phyloP scores from a whole-genome alignment of 176 grass and related monocot genomes.

The Cenchrus americanus region DNA sequence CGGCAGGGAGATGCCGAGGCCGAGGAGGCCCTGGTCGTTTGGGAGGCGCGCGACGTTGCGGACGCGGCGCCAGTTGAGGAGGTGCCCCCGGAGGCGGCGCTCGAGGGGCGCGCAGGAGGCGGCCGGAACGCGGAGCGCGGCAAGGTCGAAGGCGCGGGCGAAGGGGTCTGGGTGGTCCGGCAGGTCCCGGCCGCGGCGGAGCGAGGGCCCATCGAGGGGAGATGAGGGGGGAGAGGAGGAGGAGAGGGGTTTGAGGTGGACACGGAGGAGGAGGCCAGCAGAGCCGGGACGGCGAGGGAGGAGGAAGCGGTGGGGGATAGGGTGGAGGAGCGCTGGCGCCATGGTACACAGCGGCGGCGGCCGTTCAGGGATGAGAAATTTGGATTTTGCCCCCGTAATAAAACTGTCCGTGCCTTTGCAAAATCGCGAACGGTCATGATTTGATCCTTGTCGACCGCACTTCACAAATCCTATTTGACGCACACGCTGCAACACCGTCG shows the following conservation, averaged over 20 bases:
- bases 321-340: constrained; percentile 26
- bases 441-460: no score
- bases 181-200: constrained; percentile 47
- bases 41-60: constrained; percentile 68
- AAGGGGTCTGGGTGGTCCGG: constrained; percentile 33
- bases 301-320: background rate
- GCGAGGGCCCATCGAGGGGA: constrained; percentile 65
- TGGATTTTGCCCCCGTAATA: no score
- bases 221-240: background rate
- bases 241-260: constrained; percentile 42
- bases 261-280: constrained; percentile 5
- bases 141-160: constrained; percentile 69
- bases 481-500: no score
- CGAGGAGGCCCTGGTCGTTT: constrained; percentile 59
- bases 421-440: no score
- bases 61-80: constrained; percentile 93
- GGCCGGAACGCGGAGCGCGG: constrained; percentile 79
- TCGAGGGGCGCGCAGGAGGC: constrained; percentile 77
- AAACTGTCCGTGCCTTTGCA: no score
- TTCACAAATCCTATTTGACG: no score
- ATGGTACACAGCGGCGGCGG: background rate
- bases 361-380: no score
- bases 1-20: constrained; percentile 6
- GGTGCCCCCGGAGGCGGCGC: constrained; percentile 81
- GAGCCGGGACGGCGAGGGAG: constrained; percentile 26